Base-by-base conservation (phyloP, 768 basidiomycete genomes). In the Termitomyces titanicus region DNA sequence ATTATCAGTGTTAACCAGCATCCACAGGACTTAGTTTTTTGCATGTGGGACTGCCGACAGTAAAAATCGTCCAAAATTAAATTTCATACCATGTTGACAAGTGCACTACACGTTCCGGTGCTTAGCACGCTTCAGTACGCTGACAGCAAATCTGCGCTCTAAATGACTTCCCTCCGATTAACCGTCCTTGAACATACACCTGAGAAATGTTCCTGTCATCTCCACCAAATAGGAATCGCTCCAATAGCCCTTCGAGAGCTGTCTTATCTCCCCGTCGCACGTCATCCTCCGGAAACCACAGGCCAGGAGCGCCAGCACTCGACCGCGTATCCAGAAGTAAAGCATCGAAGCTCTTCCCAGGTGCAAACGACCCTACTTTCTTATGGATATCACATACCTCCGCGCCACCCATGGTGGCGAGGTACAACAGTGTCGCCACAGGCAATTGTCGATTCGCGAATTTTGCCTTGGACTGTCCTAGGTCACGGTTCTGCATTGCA, bases 371-470 rank as follows among this genome's bases (percentile, higher is more conserved):
- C 7, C 96, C 96, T 15, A 90, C 77, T 38, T 75, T 78, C 24
- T 81, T 70, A 51, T 83, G 78, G 11, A 97, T 71, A 48, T 77
- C 76, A 64, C 93, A 95, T 0, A 98, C 85, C 22, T 83, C 77
- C 1, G 96, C 96, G 1, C 96, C 96, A 33, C 96, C 96, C 22
- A 88, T 73, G 4, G 96, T 98, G 9, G 96, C 95, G 50, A 98
- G 85, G 74, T 94, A 88, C 53, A 98, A 76, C 51, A 97, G 75
- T 1, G 92, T 83, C 6, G 88, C 73, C 43, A 94, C 77, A 3
- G 85, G 74, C 15, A 98, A 78, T 57, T 86, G 87, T n/a, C 76
- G 76, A 62, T 79, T 74, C 4, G 77, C 70, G 64, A 88, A 88
- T 34, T 60, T 39, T 3, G 58, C 51, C 10, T 35, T 12, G 50